Evolutionary conservation across 2,329 filamentous ascomycete genomes (phyloP), one percentile per base, ranked within the genome.

Genomic region (Penicillium sp.): DNA sequence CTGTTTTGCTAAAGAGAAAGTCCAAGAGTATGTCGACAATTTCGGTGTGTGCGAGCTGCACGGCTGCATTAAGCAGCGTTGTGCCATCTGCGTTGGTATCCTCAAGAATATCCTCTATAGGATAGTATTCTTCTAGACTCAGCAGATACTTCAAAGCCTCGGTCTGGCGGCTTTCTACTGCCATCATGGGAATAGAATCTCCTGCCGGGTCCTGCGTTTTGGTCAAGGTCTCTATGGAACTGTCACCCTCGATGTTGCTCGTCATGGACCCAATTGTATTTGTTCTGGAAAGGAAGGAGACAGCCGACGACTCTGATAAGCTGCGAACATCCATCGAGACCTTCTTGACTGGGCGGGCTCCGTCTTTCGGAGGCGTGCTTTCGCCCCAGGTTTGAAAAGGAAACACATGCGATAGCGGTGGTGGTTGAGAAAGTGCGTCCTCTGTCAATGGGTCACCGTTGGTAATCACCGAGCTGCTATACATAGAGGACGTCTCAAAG

Each of bases 261-360:
- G 80, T 76, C 24, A 84, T 78, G 1, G 89, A 93, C 23, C 84
- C 84, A 18, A 93, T 78, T 15, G 90, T 95, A 40, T 82, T 84
- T 1, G 89, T 84, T 49, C 86, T 80, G 1, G 92, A 97, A 49
- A 85, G 81, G 50, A 89, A 88, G 0, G 92, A 97, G 44, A 87
- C 82, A 31, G 86, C 87, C 0, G 92, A 97, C 35, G 86, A 87
- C 57, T 85, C 90, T 6, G 92, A 96, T 67, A 95, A 80, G 61
- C 92, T 96, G 57, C 90, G 78, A 13, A 87, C 87, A 64, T 95
- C 89, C 87, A 96, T 87, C 0, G 89, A 88, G 0, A 97, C 92
- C 58, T 80, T 89, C 68, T 93, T 95, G 31, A 80, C 72, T 58
- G 79, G 81, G 50, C 81, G 82, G 4, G 71, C 64, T 1, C 74